A percentile compares a stretch with the other conserved stretches of the same genome.
Conservation (phyloP, 306 rosid species). For the Adenanthera pavonina region DNA sequence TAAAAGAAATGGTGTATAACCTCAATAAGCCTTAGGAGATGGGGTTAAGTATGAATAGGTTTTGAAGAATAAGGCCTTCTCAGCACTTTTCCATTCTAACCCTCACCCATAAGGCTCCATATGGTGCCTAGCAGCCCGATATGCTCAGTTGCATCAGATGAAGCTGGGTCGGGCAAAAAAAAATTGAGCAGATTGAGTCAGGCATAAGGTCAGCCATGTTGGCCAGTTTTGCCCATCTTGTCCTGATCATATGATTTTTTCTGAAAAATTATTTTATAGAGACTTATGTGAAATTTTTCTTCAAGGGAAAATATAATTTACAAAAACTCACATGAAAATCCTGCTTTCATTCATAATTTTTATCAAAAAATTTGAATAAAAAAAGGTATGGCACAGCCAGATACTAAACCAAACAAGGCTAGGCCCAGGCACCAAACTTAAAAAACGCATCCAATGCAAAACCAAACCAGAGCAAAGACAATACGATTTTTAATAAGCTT, state of each 20-base stretch:
- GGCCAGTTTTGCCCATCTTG: neutral
- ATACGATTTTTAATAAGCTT: neutral
- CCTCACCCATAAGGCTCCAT: neutral
- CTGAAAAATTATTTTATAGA: no score
- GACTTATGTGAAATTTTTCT: neutral
- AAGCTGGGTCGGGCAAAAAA: neutral
- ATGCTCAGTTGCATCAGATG: neutral
- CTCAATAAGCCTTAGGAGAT: neutral
- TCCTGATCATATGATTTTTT: neutral
- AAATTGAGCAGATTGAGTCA: neutral
- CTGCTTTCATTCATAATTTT: neutral
- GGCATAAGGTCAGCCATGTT: neutral
- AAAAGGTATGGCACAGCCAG: neutral
- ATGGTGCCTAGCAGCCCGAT: neutral
- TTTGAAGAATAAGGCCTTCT: neutral
- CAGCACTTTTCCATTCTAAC: neutral
- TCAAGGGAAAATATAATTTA: neutral
- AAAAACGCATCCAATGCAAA: no score
- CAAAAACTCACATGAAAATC: neutral
- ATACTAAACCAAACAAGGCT: neutral
- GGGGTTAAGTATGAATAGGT: neutral
- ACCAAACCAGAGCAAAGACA: no score
- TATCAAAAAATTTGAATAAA: neutral
- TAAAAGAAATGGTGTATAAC: neutral
- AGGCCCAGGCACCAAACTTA: neutral